Evolutionary conservation across 805 yeast genomes (phyloP).

Genomic region (Wickerhamomyces bisporus): DNA sequence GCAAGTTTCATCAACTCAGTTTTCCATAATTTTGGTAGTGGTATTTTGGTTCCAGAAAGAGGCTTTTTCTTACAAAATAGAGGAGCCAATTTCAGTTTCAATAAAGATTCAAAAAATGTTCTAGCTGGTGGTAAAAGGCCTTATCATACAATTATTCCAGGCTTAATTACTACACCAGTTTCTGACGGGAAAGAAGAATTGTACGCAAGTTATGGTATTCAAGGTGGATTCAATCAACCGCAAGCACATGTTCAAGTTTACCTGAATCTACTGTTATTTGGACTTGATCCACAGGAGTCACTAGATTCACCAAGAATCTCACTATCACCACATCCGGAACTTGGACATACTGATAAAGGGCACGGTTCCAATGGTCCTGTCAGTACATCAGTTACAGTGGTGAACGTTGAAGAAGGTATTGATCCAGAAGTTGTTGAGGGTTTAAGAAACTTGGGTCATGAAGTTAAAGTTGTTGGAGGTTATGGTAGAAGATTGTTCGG

Average conservation of each 20-base stretch:
- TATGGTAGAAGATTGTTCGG: constrained; percentile 46
- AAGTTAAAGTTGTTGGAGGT: constrained; percentile 38
- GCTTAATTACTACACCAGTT: constrained; percentile 54
- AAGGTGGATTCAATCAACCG: constrained; percentile 88
- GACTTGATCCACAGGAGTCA: constrained; percentile 65
- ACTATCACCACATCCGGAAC: constrained; percentile 46
- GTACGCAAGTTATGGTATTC: constrained; percentile 73
- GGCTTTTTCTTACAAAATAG: constrained; percentile 76
- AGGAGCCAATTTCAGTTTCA: constrained; percentile 68
- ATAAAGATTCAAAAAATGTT: constrained; percentile 51
- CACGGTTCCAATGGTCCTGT: constrained; percentile 63
- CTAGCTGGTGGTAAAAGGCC: constrained; percentile 68
- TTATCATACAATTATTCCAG: constrained; percentile 82
- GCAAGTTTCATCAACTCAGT: constrained; percentile 78
- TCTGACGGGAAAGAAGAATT: constrained; percentile 35
- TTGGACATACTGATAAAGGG: constrained; percentile 42
- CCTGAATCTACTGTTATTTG: constrained; percentile 57
- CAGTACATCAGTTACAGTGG: constrained; percentile 51
- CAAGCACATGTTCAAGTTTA: constrained; percentile 80
- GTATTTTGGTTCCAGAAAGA: constrained; percentile 54
- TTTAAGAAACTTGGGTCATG: constrained; percentile 53
- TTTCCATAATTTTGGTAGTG: constrained; percentile 64
- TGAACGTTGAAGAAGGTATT: constrained; percentile 64
- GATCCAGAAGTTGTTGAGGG: constrained; percentile 38
- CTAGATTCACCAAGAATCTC: constrained; percentile 73